These are phyloP conservation scores for Powellomyces hirtus DNA, from an alignment of 192 early-diverging fungal species.

Conservation along the genomic window DNA sequence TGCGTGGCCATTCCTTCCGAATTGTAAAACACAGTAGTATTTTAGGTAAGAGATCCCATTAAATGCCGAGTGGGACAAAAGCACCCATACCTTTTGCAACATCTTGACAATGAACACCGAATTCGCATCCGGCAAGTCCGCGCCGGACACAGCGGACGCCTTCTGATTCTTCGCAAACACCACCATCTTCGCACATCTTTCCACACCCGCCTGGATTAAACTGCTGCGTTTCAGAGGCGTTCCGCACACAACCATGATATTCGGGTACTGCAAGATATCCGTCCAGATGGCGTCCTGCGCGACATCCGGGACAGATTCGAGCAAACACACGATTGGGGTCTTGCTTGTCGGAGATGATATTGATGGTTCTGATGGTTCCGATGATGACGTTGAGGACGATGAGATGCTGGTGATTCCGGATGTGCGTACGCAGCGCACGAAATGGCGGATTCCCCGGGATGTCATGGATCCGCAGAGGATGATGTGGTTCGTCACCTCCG, in stretches of 20 bases:
- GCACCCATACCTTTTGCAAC: constrained; percentile 34
- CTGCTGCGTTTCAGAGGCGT: constrained; percentile 43
- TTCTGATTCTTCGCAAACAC: constrained; percentile 43
- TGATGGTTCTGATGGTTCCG: background rate
- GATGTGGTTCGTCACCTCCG: constrained; percentile 29
- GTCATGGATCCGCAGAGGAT: constrained; percentile 48
- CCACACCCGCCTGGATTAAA: constrained; percentile 38
- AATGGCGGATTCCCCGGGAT: constrained; percentile 42
- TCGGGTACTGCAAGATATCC: constrained; percentile 3
- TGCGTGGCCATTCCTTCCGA: constrained; percentile 46
- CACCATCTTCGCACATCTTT: constrained; percentile 37
- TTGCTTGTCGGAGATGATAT: background rate
- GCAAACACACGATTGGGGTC: constrained; percentile 38
- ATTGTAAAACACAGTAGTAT: background rate
- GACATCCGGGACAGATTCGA: background rate
- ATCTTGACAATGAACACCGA: constrained; percentile 55
- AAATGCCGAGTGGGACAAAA: no score
- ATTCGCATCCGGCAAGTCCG: constrained; percentile 43
- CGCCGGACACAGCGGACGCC: background rate
- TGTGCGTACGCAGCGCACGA: constrained; percentile 40
- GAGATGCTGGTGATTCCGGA: background rate
- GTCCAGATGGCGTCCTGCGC: constrained; percentile 3
- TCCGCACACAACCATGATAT: constrained; percentile 35
- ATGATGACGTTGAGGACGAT: background rate
- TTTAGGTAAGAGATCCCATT: background rate